Conservation (phyloP, 805 yeast species). For the Zygosaccharomyces lentus region DNA sequence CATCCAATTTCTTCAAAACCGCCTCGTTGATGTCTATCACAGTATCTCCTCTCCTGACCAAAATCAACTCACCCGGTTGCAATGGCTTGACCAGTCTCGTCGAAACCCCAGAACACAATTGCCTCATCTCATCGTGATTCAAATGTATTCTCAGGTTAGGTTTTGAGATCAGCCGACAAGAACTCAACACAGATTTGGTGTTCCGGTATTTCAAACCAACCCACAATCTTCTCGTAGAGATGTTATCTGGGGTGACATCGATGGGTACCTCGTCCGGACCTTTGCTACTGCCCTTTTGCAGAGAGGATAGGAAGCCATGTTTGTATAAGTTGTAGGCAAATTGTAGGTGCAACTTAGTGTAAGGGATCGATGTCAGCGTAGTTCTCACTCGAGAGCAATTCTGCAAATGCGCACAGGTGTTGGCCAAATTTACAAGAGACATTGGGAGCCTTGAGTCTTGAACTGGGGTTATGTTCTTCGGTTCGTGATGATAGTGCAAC, state of each 20-base stretch:
- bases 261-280: conserved; percentile 80
- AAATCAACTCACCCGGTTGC: conserved; percentile 84
- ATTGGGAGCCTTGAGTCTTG: conserved; percentile 37
- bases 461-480: background rate
- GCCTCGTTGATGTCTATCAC: conserved; percentile 85
- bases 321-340: conserved; percentile 80
- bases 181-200: conserved; percentile 68
- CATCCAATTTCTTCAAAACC: conserved; percentile 59
- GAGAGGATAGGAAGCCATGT: conserved; percentile 81
- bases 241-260: conserved; percentile 81
- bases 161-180: conserved; percentile 69
- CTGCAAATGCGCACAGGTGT: conserved; percentile 83
- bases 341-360: conserved; percentile 75
- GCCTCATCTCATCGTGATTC: conserved; percentile 57
- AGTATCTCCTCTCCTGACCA: conserved; percentile 52
- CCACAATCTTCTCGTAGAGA: conserved; percentile 86
- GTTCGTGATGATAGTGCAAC: background rate
- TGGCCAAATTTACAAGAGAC: conserved; percentile 83
- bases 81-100: conserved; percentile 74
- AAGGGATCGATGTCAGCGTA: conserved; percentile 76
- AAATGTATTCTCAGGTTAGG: conserved; percentile 77
- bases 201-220: conserved; percentile 84
- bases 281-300: conserved; percentile 75
- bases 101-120: conserved; percentile 69
- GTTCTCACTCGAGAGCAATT: conserved; percentile 76